Conservation (phyloP, 257 asterid genomes). For the Capsicum chinense region DNA sequence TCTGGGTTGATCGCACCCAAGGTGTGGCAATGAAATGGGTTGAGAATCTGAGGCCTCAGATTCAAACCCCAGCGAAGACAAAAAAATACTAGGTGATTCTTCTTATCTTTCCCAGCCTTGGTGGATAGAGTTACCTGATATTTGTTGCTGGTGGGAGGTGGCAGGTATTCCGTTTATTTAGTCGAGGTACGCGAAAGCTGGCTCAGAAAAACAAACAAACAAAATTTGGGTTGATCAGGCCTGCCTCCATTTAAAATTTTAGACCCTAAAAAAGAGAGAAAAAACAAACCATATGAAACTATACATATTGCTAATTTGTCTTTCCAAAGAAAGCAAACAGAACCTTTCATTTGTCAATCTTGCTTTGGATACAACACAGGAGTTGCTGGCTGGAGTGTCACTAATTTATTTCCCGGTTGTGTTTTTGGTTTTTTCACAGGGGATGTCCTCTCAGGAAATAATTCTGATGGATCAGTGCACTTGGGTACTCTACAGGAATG, state of each 20-base stretch:
- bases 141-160: no score
- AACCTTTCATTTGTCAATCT: neutral
- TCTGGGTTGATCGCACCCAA: neutral
- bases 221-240: neutral
- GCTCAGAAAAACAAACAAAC: no score
- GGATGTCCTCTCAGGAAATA: constrained; percentile 88
- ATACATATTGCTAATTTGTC: neutral
- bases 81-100: no score
- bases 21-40: no score
- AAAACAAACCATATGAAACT: neutral
- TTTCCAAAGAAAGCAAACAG: neutral
- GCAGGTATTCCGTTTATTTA: no score
- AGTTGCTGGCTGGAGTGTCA: neutral
- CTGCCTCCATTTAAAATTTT: neutral
- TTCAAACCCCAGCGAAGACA: no score
- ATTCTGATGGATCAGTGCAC: constrained; percentile 74
- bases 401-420: neutral
- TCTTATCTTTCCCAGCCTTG: no score
- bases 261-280: neutral
- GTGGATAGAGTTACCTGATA: no score
- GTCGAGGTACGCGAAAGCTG: no score
- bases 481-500: constrained; percentile 89
- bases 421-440: constrained; percentile 47
- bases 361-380: neutral
- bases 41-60: no score